A percentile compares a stretch with the other conserved stretches of the same genome.
Evolutionary conservation across 805 yeast species (phyloP).

Genomic region (Metschnikowia drakensbergensis): DNA sequence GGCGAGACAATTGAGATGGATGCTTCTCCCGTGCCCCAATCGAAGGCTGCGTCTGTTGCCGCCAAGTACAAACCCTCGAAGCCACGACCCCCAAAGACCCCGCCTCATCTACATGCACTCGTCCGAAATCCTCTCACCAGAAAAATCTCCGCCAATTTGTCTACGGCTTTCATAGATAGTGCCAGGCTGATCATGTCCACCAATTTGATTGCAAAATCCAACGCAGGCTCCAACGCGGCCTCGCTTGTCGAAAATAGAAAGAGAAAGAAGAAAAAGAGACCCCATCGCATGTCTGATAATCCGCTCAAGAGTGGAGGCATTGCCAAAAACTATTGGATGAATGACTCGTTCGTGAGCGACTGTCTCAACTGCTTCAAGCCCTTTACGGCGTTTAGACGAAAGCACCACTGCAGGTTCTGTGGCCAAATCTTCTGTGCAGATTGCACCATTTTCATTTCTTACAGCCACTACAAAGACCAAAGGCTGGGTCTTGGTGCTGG

Average conservation of each 20-base stretch:
- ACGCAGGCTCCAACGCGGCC: slow-evolving; percentile 29
- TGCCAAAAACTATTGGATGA: slow-evolving; percentile 89
- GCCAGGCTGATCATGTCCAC: slow-evolving; percentile 34
- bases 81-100: not conserved
- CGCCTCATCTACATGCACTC: not conserved
- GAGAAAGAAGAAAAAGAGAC: slow-evolving; percentile 27
- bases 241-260: slow-evolving; percentile 12
- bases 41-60: not conserved
- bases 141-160: slow-evolving; percentile 30
- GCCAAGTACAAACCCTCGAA: not conserved
- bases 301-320: slow-evolving; percentile 50
- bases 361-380: slow-evolving; percentile 79
- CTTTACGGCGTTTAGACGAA: slow-evolving; percentile 82
- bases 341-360: slow-evolving; percentile 85
- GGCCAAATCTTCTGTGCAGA: slow-evolving; percentile 90
- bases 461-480: slow-evolving; percentile 47
- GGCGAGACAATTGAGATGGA: slow-evolving; percentile 27
- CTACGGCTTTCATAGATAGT: slow-evolving; percentile 34
- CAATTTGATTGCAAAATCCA: slow-evolving; percentile 25
- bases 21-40: not conserved
- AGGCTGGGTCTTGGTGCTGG: slow-evolving; percentile 18
- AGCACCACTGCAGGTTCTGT: slow-evolving; percentile 93
- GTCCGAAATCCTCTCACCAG: slow-evolving; percentile 13
- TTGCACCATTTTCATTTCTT: slow-evolving; percentile 69
- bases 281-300: slow-evolving; percentile 32